Percentiles rank a stretch among this genome's conserved stretches.
Evolutionary conservation across 78 protist genomes (phyloP).

Genomic region (Dictyostelium firmibasis): DNA sequence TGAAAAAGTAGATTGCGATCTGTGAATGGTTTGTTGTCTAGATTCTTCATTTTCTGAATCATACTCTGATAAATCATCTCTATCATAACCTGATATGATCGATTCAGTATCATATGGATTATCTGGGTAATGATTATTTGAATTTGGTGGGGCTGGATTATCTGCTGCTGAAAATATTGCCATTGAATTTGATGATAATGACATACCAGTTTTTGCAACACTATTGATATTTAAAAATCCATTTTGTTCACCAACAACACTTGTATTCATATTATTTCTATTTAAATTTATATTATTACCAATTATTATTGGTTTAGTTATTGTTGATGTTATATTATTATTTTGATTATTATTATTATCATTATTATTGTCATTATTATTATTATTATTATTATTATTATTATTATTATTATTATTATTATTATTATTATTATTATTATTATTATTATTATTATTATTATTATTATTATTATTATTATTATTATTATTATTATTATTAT

Average conservation of each 20-base stretch:
- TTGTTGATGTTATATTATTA: neutral
- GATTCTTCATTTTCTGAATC: neutral
- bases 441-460: too few relatives aligned
- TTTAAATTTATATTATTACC: neutral
- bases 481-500: too few relatives aligned
- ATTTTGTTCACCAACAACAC: neutral
- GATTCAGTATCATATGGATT: neutral
- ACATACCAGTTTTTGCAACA: neutral
- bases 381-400: neutral
- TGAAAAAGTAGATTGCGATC: neutral
- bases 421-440: too few relatives aligned
- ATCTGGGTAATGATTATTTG: neutral
- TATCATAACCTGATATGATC: conserved; percentile 34
- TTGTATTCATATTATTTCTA: neutral
- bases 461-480: too few relatives aligned
- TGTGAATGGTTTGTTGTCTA: neutral
- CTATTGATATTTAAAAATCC: neutral
- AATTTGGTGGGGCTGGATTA: neutral
- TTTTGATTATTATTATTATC: neutral
- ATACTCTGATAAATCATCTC: conserved; percentile 25
- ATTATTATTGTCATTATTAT: neutral
- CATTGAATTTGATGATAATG: conserved; percentile 52
- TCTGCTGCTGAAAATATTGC: conserved; percentile 59
- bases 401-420: too few relatives aligned
- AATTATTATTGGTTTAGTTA: neutral